These are phyloP conservation scores for Backusella macrospora DNA, from an alignment of 192 early-diverging fungal species.

Conservation along the genomic window DNA sequence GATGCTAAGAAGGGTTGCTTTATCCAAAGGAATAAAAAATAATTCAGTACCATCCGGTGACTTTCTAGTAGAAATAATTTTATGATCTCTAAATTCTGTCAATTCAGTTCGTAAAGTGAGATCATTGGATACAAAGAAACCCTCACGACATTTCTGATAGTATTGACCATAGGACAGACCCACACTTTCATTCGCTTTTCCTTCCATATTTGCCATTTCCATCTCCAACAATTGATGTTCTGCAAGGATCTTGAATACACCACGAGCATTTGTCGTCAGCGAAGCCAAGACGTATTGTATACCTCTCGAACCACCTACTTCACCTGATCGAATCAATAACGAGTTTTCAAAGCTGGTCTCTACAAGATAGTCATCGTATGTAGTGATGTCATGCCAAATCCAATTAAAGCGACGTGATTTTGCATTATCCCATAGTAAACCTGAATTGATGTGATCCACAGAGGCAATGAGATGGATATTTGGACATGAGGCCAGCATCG, in stretches of 20 bases:
- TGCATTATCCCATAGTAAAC: conserved; percentile 86
- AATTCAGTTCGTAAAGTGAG: conserved; percentile 88
- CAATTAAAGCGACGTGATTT: conserved; percentile 72
- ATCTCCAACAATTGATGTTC: conserved; percentile 72
- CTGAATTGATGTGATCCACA: conserved; percentile 90
- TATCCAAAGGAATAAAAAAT: conserved; percentile 74
- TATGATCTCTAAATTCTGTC: conserved; percentile 92
- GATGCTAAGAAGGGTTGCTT: conserved; percentile 62
- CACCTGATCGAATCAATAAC: conserved; percentile 54
- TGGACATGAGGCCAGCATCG: conserved; percentile 65
- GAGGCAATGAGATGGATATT: conserved; percentile 81
- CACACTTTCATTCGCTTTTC: conserved; percentile 31
- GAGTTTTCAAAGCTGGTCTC: conserved; percentile 89
- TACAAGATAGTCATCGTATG: conserved; percentile 75
- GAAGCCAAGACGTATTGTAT: conserved; percentile 81
- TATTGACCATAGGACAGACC: conserved; percentile 71
- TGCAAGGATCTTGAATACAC: conserved; percentile 84
- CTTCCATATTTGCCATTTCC: conserved; percentile 39
- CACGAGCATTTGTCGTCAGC: conserved; percentile 82
- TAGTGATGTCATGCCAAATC: conserved; percentile 92
- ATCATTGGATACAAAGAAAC: conserved; percentile 82
- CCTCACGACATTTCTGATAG: conserved; percentile 75
- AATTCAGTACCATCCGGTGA: conserved; percentile 66
- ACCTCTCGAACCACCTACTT: conserved; percentile 65
- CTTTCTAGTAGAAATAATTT: conserved; percentile 73